Evolutionary conservation across 257 asterid genomes (phyloP), one percentile per base, ranked within the genome.

Genomic region (Striga asiatica): DNA sequence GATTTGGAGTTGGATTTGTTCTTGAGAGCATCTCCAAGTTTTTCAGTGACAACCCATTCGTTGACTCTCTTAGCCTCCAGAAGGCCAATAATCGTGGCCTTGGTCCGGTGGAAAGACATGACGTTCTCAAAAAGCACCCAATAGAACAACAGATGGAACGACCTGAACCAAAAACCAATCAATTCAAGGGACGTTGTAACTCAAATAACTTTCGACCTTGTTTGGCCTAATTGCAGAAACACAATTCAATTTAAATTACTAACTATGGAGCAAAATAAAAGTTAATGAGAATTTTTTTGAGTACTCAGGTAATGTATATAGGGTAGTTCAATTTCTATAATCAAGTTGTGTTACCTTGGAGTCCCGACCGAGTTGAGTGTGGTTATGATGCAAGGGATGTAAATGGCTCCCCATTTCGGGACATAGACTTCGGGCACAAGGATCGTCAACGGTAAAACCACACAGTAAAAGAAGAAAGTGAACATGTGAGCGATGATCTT

Each of bases 41-140:
- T 91, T 71, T 91, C 98, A 2, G 98, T 91, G 56, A 91, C 98
- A 22, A 91, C 85, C 98, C 98, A 91, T 76, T 91, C 98, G 42
- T 91, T 91, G 5, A 78, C 96, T 32, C 98, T 79, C 65, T 79
- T 81, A 0, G 88, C 95, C 72, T 84, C 98, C 6, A 91, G 55
- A 37, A 91, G 74, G 1, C 98, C 97, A 16, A 91, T 91, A 74
- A 87, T 56, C 2, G 97, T 79, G 0, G 98, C 98, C 84, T 91
- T 91, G 46, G 97, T 84, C 7, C 98, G 89, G 70, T 91, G 98
- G 55, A 78, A 77, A 8, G 98, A 81, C 98, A 87, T 91, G 45
- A 84, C 97, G 28, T 91, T 91, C 76, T 91, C 97, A 13, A 91
- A 91, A 14, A 91, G 86, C 17, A 91, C 83, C 97, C 97, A 91